Percentiles rank a stretch among this genome's conserved stretches.
phyloP scores from a whole-genome alignment of 1,284 basidiomycete genomes.

The Apiotrichum laibachii region DNA sequence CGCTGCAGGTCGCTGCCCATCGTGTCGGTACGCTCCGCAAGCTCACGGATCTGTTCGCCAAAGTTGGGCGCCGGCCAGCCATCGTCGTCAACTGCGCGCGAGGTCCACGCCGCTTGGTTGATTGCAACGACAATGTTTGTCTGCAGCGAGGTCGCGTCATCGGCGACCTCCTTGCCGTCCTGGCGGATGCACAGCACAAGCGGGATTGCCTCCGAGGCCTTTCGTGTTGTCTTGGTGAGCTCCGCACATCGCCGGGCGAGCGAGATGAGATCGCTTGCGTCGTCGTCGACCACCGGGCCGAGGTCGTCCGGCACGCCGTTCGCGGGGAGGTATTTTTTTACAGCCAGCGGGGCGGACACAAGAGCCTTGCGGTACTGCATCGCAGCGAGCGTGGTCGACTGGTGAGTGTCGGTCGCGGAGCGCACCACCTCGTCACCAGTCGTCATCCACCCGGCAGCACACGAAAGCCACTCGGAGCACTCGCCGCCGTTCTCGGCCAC shows the following conservation, averaged over 20 bases:
- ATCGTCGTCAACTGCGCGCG: background rate
- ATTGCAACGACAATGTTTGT: conserved; percentile 4
- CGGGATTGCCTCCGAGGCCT: conserved; percentile 12
- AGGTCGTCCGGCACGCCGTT: conserved; percentile 18
- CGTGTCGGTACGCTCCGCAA: background rate
- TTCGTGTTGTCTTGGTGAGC: conserved; percentile 1
- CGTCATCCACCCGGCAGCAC: conserved; percentile 14
- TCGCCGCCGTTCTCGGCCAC: conserved; percentile 8
- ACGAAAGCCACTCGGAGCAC: conserved; percentile 15
- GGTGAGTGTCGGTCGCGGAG: conserved; percentile 11
- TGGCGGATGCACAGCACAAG: conserved; percentile 14
- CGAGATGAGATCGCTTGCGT: conserved; percentile 14
- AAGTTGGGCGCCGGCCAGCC: background rate
- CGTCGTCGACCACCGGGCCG: conserved; percentile 13
- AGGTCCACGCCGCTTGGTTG: conserved; percentile 16
- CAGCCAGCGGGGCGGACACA: conserved; percentile 10
- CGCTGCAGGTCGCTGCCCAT: conserved; percentile 8
- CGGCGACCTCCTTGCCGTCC: conserved; percentile 7
- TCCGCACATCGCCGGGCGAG: conserved; percentile 13
- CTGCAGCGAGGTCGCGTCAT: background rate
- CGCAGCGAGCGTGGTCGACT: conserved; percentile 18
- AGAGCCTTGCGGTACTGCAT: conserved; percentile 24
- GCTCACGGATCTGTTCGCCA: conserved; percentile 2
- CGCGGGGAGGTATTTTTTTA: conserved; percentile 11
- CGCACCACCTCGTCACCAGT: conserved; percentile 11